These are phyloP conservation scores for Penicillium taxi DNA, from an alignment of 495 filamentous ascomycete genomes.

Conservation along the genomic window DNA sequence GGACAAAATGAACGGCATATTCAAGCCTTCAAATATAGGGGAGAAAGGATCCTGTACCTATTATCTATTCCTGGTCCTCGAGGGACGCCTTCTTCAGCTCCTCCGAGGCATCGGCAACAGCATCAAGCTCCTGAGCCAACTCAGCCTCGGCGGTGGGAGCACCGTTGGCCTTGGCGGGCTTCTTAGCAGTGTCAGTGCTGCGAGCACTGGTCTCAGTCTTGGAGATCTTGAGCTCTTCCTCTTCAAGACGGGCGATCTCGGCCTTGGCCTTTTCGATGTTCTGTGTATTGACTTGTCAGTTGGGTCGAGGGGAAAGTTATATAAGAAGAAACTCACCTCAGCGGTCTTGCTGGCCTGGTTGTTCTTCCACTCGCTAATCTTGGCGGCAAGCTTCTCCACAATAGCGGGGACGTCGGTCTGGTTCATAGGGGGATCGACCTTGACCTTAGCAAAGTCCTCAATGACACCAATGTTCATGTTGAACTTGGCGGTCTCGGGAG, in stretches of 20 bases:
- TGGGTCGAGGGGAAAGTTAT: not conserved
- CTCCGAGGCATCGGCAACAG: conserved; percentile 45
- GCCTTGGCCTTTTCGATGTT: conserved; percentile 66
- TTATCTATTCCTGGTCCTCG: conserved; percentile 43
- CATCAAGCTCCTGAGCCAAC: conserved; percentile 51
- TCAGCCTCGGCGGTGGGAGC: conserved; percentile 45
- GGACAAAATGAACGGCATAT: conserved; percentile 12
- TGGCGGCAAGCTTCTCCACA: conserved; percentile 82
- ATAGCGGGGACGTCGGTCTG: conserved; percentile 68
- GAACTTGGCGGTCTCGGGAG: conserved; percentile 55
- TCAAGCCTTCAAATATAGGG: conserved; percentile 17
- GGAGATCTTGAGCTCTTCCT: conserved; percentile 31
- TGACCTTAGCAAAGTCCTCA: conserved; percentile 75
- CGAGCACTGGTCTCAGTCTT: conserved; percentile 23
- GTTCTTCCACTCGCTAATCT: conserved; percentile 86
- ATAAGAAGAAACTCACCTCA: conserved; percentile 52
- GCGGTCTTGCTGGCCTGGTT: conserved; percentile 88
- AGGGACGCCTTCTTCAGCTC: conserved; percentile 52
- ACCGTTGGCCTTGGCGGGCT: conserved; percentile 49
- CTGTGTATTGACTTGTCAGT: conserved; percentile 33
- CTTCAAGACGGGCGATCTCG: conserved; percentile 58
- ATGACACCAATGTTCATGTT: conserved; percentile 83
- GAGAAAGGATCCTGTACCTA: conserved; percentile 1
- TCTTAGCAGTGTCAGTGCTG: conserved; percentile 41
- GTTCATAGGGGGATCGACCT: conserved; percentile 78